Conservation (phyloP, 2,329 filamentous ascomycete genomes). For the Apiospora sp. region DNA sequence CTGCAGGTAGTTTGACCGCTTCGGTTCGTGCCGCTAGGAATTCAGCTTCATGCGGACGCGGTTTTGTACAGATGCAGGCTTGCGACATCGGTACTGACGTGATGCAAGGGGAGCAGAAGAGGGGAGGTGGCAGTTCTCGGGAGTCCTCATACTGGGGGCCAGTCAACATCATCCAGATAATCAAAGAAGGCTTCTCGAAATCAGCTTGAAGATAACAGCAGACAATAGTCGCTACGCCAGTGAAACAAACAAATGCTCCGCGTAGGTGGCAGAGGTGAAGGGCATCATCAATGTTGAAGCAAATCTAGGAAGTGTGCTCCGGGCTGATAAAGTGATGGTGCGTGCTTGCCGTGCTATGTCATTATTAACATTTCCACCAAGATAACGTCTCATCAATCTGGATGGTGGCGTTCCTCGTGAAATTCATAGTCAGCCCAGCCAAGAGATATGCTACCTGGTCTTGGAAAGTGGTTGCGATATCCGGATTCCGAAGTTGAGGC, state of each 20-base stretch:
- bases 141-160: not conserved
- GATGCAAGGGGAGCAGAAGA: not conserved
- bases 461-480: conserved; percentile 16
- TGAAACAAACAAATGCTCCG: not conserved
- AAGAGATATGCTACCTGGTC: not conserved
- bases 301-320: not conserved
- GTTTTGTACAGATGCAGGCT: not conserved
- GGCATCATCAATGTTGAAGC: not conserved
- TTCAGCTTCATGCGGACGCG: not conserved
- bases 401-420: not conserved
- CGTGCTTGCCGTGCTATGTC: not conserved
- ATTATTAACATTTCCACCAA: not conserved
- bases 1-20: not conserved
- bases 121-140: not conserved
- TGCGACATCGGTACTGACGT: not conserved
- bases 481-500: conserved; percentile 9
- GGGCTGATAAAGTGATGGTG: not conserved
- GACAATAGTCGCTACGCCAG: not conserved
- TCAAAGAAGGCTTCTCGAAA: not conserved
- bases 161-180: not conserved
- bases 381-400: not conserved
- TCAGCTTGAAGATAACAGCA: not conserved
- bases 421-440: not conserved
- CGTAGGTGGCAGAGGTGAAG: not conserved
- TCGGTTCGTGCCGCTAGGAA: conserved; percentile 10